Base-by-base conservation (phyloP, 140 eudicot genomes). In the Senecio squalidus region DNA sequence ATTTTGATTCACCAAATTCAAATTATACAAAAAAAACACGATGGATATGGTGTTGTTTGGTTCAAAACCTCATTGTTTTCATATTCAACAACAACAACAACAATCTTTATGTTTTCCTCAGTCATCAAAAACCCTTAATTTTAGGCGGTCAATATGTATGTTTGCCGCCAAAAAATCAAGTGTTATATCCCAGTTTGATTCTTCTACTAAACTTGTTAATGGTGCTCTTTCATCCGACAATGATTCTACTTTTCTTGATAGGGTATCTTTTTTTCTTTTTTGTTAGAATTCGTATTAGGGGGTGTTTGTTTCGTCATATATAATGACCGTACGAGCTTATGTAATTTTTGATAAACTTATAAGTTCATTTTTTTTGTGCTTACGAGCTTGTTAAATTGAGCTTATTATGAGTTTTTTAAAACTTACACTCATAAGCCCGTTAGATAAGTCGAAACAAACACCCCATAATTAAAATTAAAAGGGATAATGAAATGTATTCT, bases 201-300 rank as follows among this genome's bases (percentile, higher is more conserved):
- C 80, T n/a, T n/a, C n/a, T n/a, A n/a, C n/a, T 6, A 77, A 80
- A 59, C n/a, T n/a, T n/a, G 79, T 88, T 15, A 88, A 88, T 87
- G 98, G 98, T 5, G 78, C 83, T 52, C 76, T 87, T 39, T 80
- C 95, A 9, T 72, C 86, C 15, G 99, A 88, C 43, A 61, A 79
- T 3, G 96, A 93, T 76, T 74, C 96, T 55, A 82, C 70, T 30
- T 84, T 78, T 57, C 40, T 80, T 20, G 99, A 93, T 67, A 76
- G 99, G 82, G 99, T 93, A 79, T 30, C 16, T 24, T 26, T 21
- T 1, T 5, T 11, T 8, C 58, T 2, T 18, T 48, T 29, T 14
- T 17, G 11, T 9, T 6, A 6, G 0, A 11, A 6, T 27, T 28
- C 3, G n/a, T n/a, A n/a, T n/a, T n/a, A n/a, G n/a, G n/a, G n/a